Base-by-base conservation (phyloP, 2,329 filamentous ascomycete species). In the Pezicula neosporulosa region DNA sequence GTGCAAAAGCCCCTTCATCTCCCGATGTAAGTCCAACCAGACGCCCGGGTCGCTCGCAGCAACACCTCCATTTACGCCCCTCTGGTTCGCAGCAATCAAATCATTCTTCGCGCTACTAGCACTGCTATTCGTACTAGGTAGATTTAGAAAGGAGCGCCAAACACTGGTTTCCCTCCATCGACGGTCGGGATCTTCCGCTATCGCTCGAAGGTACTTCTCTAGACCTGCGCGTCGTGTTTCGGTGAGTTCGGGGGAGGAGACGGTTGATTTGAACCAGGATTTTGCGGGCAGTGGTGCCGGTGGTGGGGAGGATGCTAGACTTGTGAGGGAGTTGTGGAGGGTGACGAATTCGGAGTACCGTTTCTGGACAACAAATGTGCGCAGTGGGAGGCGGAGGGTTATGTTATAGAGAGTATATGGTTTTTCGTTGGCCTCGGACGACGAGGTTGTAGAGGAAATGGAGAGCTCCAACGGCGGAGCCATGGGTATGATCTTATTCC, bases 331-430 rank as follows among this genome's bases (percentile, higher is more conserved):
- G 28, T 74, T 68, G 70, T 94, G 82, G 15, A 95, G 82, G 44
- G 76, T 68, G 50, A 75, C 73, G 65, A 94, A 94, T 66, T 94
- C 89, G 48, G 85, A 90, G 75, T 93, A 95, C 62, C 89, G 87
- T 70, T 92, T 93, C 63, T 85, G 83, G 5, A 91, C 77, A 57
- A 87, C 85, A 61, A 86, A 88, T 4, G 87, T 87, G 44, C 87
- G 83, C 13, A 93, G 78, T 0, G 89, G 89, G 1, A 91, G 83
- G 47, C 87, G 84, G 53, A 94, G 77, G 19, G 83, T 85, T 68
- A 92, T 86, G 68, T 89, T 89, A 75, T 92, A 93, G 57, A 86
- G 78, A 0, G 88, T 92, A 68, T 83, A 90, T 56, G 78, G 75
- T 57, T 78, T 77, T 56, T 77, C 74, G 56, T 76, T 75, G 52